Evolutionary conservation across 495 filamentous ascomycete species (phyloP).

Genomic region (Xylaria telfairii): DNA sequence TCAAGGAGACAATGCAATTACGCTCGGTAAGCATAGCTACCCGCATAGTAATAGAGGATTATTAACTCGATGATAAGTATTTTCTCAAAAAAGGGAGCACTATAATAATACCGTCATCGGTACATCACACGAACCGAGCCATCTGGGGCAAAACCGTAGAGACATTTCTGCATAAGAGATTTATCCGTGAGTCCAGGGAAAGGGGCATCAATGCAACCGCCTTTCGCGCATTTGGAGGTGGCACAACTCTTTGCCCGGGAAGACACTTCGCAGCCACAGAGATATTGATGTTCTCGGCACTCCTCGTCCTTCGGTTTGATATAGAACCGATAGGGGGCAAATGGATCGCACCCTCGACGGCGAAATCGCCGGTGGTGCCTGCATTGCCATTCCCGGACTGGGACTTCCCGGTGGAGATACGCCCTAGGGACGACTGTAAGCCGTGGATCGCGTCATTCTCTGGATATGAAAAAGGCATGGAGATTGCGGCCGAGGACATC

Average conservation of each 20-base stretch:
- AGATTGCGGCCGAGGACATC: background rate
- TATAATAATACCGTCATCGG: slow-evolving; percentile 28
- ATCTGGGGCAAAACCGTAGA: slow-evolving; percentile 33
- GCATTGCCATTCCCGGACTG: background rate
- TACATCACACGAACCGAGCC: slow-evolving; percentile 27
- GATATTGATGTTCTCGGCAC: slow-evolving; percentile 32
- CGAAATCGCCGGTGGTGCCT: slow-evolving; percentile 24
- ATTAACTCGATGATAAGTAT: slow-evolving; percentile 32
- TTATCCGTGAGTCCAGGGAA: slow-evolving; percentile 19
- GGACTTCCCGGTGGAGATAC: background rate
- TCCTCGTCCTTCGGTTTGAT: slow-evolving; percentile 31
- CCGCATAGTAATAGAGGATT: slow-evolving; percentile 36
- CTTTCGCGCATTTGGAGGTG: slow-evolving; percentile 41
- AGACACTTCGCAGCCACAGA: slow-evolving; percentile 39
- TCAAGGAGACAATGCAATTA: slow-evolving; percentile 32
- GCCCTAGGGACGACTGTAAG: background rate
- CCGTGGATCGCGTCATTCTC: background rate
- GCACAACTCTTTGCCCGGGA: slow-evolving; percentile 37
- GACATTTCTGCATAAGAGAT: slow-evolving; percentile 34
- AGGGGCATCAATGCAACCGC: slow-evolving; percentile 27
- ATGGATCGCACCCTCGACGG: slow-evolving; percentile 47
- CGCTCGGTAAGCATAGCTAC: slow-evolving; percentile 4
- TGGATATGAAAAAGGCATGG: background rate
- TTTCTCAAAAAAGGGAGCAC: slow-evolving; percentile 37
- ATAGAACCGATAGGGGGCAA: slow-evolving; percentile 14